Evolutionary conservation across 2,329 filamentous ascomycete species (phyloP).

Genomic region (Calonectria hawksworthii): DNA sequence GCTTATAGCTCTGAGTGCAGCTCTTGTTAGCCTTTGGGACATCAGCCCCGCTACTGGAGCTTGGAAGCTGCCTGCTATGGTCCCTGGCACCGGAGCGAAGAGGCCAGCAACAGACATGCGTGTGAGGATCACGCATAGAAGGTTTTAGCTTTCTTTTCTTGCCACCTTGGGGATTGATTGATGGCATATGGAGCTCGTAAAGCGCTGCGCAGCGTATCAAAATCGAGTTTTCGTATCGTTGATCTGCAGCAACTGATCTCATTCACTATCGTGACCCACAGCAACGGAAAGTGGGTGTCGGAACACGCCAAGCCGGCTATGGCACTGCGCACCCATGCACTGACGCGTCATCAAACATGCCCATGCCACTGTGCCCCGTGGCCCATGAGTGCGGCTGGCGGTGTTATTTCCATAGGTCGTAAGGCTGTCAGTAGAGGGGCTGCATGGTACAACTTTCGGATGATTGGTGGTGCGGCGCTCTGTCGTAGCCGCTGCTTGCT

Average conservation of each 20-base stretch:
- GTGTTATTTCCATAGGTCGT: not conserved
- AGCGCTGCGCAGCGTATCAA: not conserved
- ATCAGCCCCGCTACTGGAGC: conserved; percentile 19
- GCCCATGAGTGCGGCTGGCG: not conserved
- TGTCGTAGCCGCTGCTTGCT: no score
- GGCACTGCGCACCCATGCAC: not conserved
- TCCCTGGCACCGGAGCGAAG: conserved; percentile 33
- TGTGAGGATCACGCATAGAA: conserved; percentile 32
- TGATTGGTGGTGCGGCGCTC: no score
- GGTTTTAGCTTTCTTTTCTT: not conserved
- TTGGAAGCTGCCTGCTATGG: conserved; percentile 32
- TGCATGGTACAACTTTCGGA: not conserved
- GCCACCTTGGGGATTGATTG: not conserved
- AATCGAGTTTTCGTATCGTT: not conserved
- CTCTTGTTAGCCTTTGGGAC: conserved; percentile 36
- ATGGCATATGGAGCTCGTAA: not conserved
- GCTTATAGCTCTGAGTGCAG: conserved; percentile 32
- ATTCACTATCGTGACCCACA: not conserved
- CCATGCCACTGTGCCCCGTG: not conserved
- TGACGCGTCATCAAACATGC: not conserved
- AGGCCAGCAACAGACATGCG: conserved; percentile 32
- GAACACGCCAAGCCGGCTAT: not conserved
- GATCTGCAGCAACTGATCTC: not conserved
- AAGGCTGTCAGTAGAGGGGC: not conserved
- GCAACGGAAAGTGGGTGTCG: not conserved